Base-by-base conservation (phyloP, 495 filamentous ascomycete species). In the Antarctomyces pellizariae region DNA sequence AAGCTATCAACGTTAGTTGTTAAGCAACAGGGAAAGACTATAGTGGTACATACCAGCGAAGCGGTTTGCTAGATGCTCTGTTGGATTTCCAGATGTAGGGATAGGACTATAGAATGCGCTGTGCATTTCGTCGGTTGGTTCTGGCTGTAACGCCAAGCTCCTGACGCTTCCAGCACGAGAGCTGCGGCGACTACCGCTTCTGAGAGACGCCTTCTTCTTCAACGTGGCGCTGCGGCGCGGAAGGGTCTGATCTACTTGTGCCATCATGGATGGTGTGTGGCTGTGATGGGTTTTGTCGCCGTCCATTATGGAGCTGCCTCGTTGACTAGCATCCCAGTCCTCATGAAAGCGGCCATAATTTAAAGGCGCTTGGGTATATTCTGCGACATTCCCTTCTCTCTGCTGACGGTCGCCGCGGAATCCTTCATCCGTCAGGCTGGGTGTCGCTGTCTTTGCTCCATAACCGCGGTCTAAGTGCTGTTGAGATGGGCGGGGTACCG, bases 81-180 rank as follows among this genome's bases (percentile, higher is more conserved):
- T 95, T 5, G 86, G 86, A 33, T 62, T 79, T 1, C 76, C 76
- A 13, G 56, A 57, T 1, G 86, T 95, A 4, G 86, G 89, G 13
- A 97, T 70, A 1, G 86, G 86, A 22, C 76, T 72, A 42, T 67
- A 68, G 46, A 92, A 93, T 9, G 71, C 74, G 45, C 75, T 92
- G 35, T 86, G 80, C 29, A 57, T 49, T 39, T 86, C 70, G 21
- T 77, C 68, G 19, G 57, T 52, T 24, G 71, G 71, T 16, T 64
- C 62, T 39, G 50, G 62, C 53, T 58, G 75, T 26, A 78, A 54
- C 20, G 57, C 67, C 24, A 77, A 49, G 39, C 75, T 79, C 33
- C 66, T 64, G 19, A 86, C 75, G 44, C 80, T 89, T 9, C 76
- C 79, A 7, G 82, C 75, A 32, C 67, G 70, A 49, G 71, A 64